Conservation (phyloP, 345 rosid genomes). For the Punica granatum region DNA sequence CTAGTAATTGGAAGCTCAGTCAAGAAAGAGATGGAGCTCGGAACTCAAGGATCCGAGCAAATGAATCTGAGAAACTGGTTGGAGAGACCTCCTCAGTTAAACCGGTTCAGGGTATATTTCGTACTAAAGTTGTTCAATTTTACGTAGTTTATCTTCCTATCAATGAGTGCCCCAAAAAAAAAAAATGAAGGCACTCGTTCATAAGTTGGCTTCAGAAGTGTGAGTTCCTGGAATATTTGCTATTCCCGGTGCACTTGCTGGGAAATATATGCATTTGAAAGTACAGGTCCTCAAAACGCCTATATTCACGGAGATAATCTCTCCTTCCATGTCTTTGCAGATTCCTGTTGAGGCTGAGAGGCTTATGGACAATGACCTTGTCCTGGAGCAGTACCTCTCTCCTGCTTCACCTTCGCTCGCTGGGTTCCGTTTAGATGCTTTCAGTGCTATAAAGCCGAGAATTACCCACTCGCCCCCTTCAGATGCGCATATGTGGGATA, state of each 20-base stretch:
- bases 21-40: constrained; percentile 28
- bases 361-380: constrained; percentile 55
- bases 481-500: constrained; percentile 47
- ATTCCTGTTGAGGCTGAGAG: constrained; percentile 76
- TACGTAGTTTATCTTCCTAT: background rate
- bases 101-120: constrained; percentile 67
- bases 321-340: constrained; percentile 24
- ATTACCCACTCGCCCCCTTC: constrained; percentile 79
- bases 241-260: too few relatives aligned
- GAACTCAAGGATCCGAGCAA: constrained; percentile 45
- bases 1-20: constrained; percentile 60
- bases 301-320: background rate
- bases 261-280: too few relatives aligned
- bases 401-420: constrained; percentile 70
- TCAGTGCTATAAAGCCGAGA: constrained; percentile 68
- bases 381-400: constrained; percentile 70
- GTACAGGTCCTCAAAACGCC: background rate
- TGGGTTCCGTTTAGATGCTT: constrained; percentile 87
- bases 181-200: too few relatives aligned
- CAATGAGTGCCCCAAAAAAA: too few relatives aligned
- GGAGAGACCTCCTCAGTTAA: constrained; percentile 73
- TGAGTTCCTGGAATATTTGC: too few relatives aligned
- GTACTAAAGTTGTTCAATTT: background rate
- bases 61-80: constrained; percentile 52
- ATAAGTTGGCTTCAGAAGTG: too few relatives aligned